These are phyloP conservation scores for Triticum dicoccoides DNA, from an alignment of 176 grass and related monocot genomes.

Conservation along the genomic window DNA sequence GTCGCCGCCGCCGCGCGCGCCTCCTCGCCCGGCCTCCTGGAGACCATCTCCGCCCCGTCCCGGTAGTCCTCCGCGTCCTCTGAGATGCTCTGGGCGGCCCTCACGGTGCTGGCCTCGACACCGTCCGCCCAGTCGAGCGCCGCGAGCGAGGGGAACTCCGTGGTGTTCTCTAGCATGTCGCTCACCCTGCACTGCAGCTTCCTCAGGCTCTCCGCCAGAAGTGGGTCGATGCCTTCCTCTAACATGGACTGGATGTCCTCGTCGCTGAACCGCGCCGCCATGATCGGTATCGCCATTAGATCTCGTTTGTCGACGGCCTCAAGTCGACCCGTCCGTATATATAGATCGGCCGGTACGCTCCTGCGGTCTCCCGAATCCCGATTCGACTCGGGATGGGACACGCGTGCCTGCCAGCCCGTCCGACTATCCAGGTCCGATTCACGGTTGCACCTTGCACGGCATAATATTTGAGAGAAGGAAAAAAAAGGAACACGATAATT, in stretches of 20 bases:
- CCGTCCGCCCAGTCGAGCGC: background rate
- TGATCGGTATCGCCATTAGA: background rate
- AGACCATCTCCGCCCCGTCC: background rate
- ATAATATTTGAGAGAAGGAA: too few relatives aligned
- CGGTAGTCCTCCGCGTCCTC: constrained; percentile 3
- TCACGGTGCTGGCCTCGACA: background rate
- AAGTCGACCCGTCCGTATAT: background rate
- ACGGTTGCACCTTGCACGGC: too few relatives aligned
- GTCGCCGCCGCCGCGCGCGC: background rate
- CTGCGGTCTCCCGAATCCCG: background rate
- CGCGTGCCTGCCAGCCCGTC: too few relatives aligned
- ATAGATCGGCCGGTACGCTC: background rate
- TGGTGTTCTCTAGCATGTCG: background rate
- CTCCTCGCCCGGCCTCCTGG: background rate
- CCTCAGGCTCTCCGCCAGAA: background rate
- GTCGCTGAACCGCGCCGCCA: background rate
- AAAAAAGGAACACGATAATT: too few relatives aligned
- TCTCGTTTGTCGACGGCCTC: background rate
- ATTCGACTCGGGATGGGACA: background rate
- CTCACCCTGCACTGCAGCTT: background rate
- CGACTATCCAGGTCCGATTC: too few relatives aligned
- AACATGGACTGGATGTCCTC: background rate
- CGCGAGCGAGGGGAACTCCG: background rate
- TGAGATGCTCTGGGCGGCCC: background rate
- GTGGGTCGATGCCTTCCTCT: background rate